Evolutionary conservation across 179 eudicot genomes (phyloP), one percentile per base, ranked within the genome.

Genomic region (Beta lomatogona): DNA sequence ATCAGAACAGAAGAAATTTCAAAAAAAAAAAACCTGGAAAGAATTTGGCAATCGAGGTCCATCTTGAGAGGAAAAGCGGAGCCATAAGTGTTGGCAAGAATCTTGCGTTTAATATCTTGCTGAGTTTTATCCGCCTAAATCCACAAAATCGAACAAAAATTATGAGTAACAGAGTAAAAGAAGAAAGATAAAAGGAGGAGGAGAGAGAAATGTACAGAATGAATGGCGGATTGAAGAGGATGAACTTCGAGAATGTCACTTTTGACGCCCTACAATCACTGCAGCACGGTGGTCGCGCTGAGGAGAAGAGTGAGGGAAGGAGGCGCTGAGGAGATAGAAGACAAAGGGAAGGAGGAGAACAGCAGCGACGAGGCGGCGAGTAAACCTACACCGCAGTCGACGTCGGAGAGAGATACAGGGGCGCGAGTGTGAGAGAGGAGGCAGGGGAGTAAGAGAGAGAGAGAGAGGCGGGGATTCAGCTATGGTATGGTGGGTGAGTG

Each of bases 41-140:
- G 91, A 79, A 95, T 93, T 71, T 95, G 93, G 31, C 91, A 89
- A 71, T 95, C 97, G 55, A 95, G 90, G 82, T 95, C 98, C 91
- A 92, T 84, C 85, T 90, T 93, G 81, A 92, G 73, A 55, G 97
- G 95, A 78, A 95, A 87, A 71, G 99, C 99, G 19, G 98, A 88
- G 9, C 99, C 99, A 59, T 93, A 95, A 60, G 92, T 89, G 80
- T 85, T 88, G 25, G 91, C 85, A 14, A 93, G 84, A 31, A 91
- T 65, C 50, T 83, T 84, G 83, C 88, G 87, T 71, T 91, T 88
- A 89, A 89, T 87, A 25, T 90, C 84, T 64, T 91, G 91, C 75
- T 89, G 84, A 21, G 76, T 83, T 77, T 78, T 85, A 84, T 84
- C 89, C 55, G 83, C 89, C 97, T 94, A 74, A 3, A 18, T 16